These are phyloP conservation scores for Apophysomyces ossiformis DNA, from an alignment of 371 early-diverging fungal genomes.

Conservation along the genomic window DNA sequence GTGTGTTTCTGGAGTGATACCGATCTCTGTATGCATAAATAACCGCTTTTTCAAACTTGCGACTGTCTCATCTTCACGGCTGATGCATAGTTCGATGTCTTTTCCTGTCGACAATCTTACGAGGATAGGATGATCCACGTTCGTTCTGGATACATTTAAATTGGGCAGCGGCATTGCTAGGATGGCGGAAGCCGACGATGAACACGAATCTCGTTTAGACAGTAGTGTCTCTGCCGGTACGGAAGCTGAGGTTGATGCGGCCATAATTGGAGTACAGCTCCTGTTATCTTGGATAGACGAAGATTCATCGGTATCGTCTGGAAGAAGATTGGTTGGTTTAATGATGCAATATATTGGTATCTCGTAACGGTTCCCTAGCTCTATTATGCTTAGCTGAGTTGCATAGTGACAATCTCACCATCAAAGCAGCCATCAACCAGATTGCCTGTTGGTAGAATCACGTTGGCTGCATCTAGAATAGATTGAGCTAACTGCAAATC, in stretches of 20 bases:
- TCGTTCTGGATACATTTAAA: not conserved
- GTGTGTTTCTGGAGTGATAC: slow-evolving; percentile 28
- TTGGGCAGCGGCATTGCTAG: not conserved
- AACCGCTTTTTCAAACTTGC: slow-evolving; percentile 32
- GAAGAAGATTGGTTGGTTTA: slow-evolving; percentile 61
- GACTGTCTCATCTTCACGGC: slow-evolving; percentile 32
- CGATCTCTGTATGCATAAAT: slow-evolving; percentile 23
- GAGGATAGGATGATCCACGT: slow-evolving; percentile 22
- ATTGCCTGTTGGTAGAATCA: slow-evolving; percentile 73
- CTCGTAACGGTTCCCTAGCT: slow-evolving; percentile 68
- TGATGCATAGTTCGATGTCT: slow-evolving; percentile 34
- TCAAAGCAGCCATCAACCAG: slow-evolving; percentile 76
- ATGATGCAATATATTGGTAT: slow-evolving; percentile 71
- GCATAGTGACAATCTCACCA: slow-evolving; percentile 25
- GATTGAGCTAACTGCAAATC: slow-evolving; percentile 60
- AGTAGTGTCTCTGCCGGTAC: slow-evolving; percentile 6
- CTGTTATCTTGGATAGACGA: slow-evolving; percentile 6
- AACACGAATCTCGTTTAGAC: not conserved
- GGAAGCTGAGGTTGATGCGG: slow-evolving; percentile 6
- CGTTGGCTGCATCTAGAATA: slow-evolving; percentile 65
- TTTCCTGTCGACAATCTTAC: slow-evolving; percentile 41
- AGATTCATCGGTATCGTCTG: slow-evolving; percentile 13
- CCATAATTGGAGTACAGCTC: slow-evolving; percentile 6
- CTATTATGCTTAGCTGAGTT: slow-evolving; percentile 21
- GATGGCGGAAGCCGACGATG: not conserved